Evolutionary conservation across 148 eudicot genomes (phyloP).

Genomic region (Amaranthus palmeri): DNA sequence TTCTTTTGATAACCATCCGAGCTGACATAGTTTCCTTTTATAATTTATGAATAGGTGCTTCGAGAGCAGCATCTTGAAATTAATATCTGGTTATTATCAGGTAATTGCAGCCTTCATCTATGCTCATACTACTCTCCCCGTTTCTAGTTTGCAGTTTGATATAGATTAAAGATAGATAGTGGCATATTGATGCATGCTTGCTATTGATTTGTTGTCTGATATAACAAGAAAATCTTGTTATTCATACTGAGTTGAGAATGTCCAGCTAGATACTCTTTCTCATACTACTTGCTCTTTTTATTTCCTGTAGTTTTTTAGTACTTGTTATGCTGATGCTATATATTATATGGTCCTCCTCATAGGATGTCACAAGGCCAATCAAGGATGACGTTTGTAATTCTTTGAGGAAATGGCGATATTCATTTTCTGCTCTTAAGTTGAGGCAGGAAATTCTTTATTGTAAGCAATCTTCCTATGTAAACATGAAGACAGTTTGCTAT

Average conservation of each 20-base stretch:
- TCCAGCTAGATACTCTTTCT: neutral
- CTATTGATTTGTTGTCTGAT: neutral
- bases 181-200: neutral
- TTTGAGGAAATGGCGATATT: slow-evolving; percentile 71
- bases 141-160: neutral
- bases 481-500: neutral
- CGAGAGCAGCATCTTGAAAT: slow-evolving; percentile 63
- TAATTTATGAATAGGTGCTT: slow-evolving; percentile 59
- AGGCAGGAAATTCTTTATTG: slow-evolving; percentile 95
- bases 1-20: neutral
- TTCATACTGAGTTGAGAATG: neutral
- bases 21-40: slow-evolving; percentile 14
- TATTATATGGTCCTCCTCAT: slow-evolving; percentile 8
- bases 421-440: slow-evolving; percentile 81
- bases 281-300: neutral
- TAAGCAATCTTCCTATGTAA: slow-evolving; percentile 37
- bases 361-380: slow-evolving; percentile 94
- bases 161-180: neutral
- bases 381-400: slow-evolving; percentile 62
- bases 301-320: neutral
- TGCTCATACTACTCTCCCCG: neutral
- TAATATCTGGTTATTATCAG: slow-evolving; percentile 93
- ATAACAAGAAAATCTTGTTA: neutral
- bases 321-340: neutral
- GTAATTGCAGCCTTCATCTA: slow-evolving; percentile 28